Conservation (phyloP, 352 stramenopile genomes). For the Pelagophyceae sp. region DNA sequence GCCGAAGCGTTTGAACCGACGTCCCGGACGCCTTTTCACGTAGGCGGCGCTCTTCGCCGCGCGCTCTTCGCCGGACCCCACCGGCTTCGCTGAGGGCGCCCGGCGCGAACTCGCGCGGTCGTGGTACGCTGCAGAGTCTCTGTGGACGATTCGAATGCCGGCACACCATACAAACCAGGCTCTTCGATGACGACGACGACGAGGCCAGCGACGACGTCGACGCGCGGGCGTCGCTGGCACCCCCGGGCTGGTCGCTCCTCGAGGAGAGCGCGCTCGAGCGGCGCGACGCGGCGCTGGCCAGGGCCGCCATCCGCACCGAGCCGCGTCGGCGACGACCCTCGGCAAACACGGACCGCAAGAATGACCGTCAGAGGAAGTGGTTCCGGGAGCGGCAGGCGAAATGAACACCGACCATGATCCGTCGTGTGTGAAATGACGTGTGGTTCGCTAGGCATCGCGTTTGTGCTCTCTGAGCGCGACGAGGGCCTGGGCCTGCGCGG, state of each 20-base stretch:
- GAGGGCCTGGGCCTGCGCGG: neutral
- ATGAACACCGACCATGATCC: no score
- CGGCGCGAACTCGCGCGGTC: conserved; percentile 12
- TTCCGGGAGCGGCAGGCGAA: no score
- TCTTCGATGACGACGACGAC: conserved; percentile 3
- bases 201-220: neutral
- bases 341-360: no score
- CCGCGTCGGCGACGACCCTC: no score
- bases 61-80: neutral
- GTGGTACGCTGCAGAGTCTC: neutral
- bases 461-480: neutral
- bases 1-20: no score
- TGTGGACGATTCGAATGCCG: no score
- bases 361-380: no score
- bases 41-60: neutral
- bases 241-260: neutral
- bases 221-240: neutral
- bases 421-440: no score
- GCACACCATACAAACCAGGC: neutral
- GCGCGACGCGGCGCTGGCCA: neutral
- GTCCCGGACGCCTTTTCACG: no score
- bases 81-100: neutral
- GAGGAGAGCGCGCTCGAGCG: neutral
- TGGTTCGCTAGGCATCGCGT: no score
- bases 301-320: neutral